phyloP scores from a whole-genome alignment of 2,329 filamentous ascomycete genomes.

The Aspergillus tubingensis region DNA sequence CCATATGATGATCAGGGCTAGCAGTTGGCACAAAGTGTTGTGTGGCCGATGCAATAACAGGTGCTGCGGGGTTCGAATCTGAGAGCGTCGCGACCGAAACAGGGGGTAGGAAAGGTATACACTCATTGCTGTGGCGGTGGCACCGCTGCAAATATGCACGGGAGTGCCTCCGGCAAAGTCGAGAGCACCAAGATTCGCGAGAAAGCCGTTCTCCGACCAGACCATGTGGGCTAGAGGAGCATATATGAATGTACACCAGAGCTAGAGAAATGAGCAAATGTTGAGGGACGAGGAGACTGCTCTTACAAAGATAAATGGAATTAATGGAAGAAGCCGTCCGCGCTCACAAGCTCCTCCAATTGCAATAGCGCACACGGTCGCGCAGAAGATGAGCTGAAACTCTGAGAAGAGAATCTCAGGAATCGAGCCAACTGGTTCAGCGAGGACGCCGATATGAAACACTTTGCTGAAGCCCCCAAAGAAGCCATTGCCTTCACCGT shows the following conservation, averaged over 20 bases:
- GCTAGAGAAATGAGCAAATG: constrained; percentile 26
- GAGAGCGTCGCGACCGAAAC: constrained; percentile 49
- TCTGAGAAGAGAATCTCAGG: constrained; percentile 55
- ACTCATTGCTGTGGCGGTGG: constrained; percentile 47
- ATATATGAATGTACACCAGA: constrained; percentile 54
- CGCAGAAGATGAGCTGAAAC: constrained; percentile 54
- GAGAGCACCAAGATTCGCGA: constrained; percentile 48
- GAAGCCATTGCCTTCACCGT: constrained; percentile 49
- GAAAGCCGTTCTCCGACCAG: constrained; percentile 49
- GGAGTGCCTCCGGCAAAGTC: constrained; percentile 52
- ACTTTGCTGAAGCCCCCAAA: constrained; percentile 50
- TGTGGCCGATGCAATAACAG: constrained; percentile 51
- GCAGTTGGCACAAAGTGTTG: constrained; percentile 51
- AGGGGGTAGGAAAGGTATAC: constrained; percentile 55
- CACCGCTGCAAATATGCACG: constrained; percentile 48
- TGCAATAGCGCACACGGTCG: constrained; percentile 55
- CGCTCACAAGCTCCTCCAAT: constrained; percentile 53
- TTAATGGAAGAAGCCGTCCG: constrained; percentile 48
- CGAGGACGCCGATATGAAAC: constrained; percentile 50
- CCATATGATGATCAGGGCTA: constrained; percentile 55
- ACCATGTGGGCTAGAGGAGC: constrained; percentile 53
- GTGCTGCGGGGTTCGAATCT: constrained; percentile 49
- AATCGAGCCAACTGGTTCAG: constrained; percentile 53
- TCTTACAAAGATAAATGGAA: constrained; percentile 50
- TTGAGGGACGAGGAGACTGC: too few relatives aligned